phyloP scores from a whole-genome alignment of 2,329 filamentous ascomycete species.

The Talaromyces marneffei region DNA sequence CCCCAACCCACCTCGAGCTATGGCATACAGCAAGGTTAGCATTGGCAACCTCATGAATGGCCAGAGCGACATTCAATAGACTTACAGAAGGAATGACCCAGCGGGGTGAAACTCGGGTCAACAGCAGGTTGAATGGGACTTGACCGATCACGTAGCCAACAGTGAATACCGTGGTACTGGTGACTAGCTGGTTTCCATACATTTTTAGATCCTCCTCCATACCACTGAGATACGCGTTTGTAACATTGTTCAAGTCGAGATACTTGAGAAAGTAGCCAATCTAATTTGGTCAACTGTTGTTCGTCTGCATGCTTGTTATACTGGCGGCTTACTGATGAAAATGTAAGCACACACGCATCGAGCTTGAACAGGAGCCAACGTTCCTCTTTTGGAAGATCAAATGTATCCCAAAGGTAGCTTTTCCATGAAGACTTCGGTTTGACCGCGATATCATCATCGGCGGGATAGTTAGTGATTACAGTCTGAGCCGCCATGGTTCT shows the following conservation, averaged over 20 bases:
- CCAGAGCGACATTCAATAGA: too few relatives aligned
- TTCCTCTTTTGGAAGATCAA: conserved; percentile 20
- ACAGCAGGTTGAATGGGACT: conserved; percentile 40
- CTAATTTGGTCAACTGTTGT: neutral
- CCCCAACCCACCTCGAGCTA: conserved; percentile 9
- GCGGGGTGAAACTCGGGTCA: conserved; percentile 41
- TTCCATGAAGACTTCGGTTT: neutral
- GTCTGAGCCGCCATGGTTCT: neutral
- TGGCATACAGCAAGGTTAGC: neutral
- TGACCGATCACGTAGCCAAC: conserved; percentile 46
- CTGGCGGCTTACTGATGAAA: conserved; percentile 21
- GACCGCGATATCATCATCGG: neutral
- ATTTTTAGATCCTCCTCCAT: conserved; percentile 35
- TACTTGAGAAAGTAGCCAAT: conserved; percentile 25
- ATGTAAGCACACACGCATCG: conserved; percentile 25
- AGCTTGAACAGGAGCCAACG: conserved; percentile 28
- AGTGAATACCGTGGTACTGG: conserved; percentile 38
- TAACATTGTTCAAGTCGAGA: conserved; percentile 39
- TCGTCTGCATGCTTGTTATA: too few relatives aligned
- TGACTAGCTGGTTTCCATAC: conserved; percentile 32
- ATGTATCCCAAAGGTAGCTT: conserved; percentile 22
- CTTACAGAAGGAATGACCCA: conserved; percentile 25
- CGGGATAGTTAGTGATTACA: neutral
- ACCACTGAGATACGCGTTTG: conserved; percentile 37
- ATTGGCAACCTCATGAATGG: neutral